A percentile compares a stretch with the other conserved stretches of the same genome.
Evolutionary conservation across 2,329 filamentous ascomycete species (phyloP).

Genomic region (Zalaria sp.): DNA sequence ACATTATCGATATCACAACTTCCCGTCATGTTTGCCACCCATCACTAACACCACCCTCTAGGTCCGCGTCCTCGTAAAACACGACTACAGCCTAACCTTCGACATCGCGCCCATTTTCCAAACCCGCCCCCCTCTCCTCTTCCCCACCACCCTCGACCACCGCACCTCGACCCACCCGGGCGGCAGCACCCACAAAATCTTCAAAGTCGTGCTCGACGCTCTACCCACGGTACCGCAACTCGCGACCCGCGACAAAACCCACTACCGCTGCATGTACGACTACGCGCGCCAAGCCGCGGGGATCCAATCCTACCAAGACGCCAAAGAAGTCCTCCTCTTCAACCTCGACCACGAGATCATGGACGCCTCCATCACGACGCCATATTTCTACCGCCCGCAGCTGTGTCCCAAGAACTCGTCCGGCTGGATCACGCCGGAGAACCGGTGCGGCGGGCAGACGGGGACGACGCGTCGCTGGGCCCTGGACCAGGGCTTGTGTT

Average conservation of each 20-base stretch:
- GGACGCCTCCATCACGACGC: constrained; percentile 68
- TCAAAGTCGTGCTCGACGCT: constrained; percentile 37
- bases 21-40: neutral
- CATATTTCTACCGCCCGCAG: constrained; percentile 59
- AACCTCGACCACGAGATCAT: constrained; percentile 55
- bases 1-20: neutral
- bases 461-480: constrained; percentile 77
- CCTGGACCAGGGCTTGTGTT: constrained; percentile 52
- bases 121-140: constrained; percentile 34
- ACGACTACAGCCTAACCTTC: constrained; percentile 24
- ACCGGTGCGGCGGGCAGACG: constrained; percentile 58
- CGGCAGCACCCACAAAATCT: constrained; percentile 13
- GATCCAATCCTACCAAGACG: constrained; percentile 19
- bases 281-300: constrained; percentile 52
- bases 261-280: constrained; percentile 57
- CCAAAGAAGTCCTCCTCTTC: constrained; percentile 65
- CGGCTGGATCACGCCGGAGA: constrained; percentile 66
- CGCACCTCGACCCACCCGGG: constrained; percentile 9
- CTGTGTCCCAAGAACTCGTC: constrained; percentile 18
- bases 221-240: constrained; percentile 36
- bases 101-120: constrained; percentile 25
- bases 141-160: constrained; percentile 41
- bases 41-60: constrained; percentile 19
- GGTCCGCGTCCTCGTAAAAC: constrained; percentile 42
- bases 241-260: constrained; percentile 83